Base-by-base conservation (phyloP, 2,329 filamentous ascomycete genomes). In the Verruconis gallopava region DNA sequence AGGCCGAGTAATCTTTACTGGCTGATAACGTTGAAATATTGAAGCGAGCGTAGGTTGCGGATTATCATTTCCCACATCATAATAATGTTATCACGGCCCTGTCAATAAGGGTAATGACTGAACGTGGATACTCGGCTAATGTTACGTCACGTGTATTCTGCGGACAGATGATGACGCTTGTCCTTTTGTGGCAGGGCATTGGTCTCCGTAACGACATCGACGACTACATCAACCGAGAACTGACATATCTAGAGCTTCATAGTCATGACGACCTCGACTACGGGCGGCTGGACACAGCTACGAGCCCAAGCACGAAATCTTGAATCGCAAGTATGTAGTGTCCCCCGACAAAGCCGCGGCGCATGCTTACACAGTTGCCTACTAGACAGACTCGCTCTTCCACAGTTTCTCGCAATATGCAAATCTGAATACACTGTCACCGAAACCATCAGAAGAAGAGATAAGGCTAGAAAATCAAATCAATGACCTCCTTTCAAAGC, bases 401-500 rank as follows among this genome's bases (percentile, higher is more conserved):
- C 81, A 86, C 54, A 78, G 69, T 46, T 98, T 94, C 59, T 91
- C 91, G 13, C 89, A 96, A 61, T 95, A 86, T 67, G 81, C 85
- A 14, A 77, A 83, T 14, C 76, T 81, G 45, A 67, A 82, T 14
- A 84, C 81, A 53, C 80, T 94, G 44, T 81, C 88, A 5, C 69
- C 76, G 3, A 88, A 91, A 56, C 83, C 89, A 9, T 82, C 82
- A 41, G 81, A 89, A 47, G 86, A 95, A 51, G 91, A 96, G 60
- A 68, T 71, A 47, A 72, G 77, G 44, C 81, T 82, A 20, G 86
- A 96, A 64, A 66, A 72, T 13, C 85, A 89, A 58, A 68, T 98
- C 34, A 77, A 85, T 58, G 88, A 93, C 45, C 67, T 95, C 11
- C 69, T 98, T 30, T 79, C 85, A 56, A 85, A 94, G 85, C 81